Evolutionary conservation across 208 protist species (phyloP).

Genomic region (Wallacemonas collosoma): DNA sequence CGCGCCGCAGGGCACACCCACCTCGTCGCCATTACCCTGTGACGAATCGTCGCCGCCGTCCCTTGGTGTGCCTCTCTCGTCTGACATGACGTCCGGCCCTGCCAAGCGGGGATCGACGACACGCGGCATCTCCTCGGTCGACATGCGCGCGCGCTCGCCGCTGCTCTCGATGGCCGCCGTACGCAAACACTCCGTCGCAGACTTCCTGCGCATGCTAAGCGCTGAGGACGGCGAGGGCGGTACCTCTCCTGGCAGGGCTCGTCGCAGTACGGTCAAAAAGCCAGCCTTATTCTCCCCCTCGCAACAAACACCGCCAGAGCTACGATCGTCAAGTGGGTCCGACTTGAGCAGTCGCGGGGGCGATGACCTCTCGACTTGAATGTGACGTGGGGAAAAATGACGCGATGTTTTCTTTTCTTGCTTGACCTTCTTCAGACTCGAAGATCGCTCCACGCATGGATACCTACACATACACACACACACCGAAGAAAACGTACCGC

Average conservation of each 20-base stretch:
- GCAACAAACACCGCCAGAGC: constrained; percentile 8
- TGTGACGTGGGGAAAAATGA: no score
- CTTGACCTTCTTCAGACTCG: no score
- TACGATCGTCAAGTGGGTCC: background rate
- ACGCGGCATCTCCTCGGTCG: background rate
- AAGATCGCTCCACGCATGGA: no score
- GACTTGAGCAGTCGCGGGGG: background rate
- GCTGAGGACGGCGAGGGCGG: constrained; percentile 1
- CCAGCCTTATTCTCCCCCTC: background rate
- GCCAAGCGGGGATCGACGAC: background rate
- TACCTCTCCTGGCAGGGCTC: background rate
- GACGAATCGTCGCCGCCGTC: no score
- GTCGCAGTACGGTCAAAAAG: background rate
- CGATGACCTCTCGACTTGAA: constrained; percentile 10
- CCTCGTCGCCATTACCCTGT: background rate
- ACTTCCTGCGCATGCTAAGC: constrained; percentile 11
- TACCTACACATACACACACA: no score
- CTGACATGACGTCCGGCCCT: no score
- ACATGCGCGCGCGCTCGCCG: constrained; percentile 6
- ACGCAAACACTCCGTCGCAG: constrained; percentile 7
- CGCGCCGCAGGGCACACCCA: no score
- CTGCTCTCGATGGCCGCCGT: constrained; percentile 3
- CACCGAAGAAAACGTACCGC: no score
- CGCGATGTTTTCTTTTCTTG: no score
- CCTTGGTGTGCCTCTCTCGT: no score